Conservation (phyloP, 2,329 filamentous ascomycete species). For the Nemania serpens region DNA sequence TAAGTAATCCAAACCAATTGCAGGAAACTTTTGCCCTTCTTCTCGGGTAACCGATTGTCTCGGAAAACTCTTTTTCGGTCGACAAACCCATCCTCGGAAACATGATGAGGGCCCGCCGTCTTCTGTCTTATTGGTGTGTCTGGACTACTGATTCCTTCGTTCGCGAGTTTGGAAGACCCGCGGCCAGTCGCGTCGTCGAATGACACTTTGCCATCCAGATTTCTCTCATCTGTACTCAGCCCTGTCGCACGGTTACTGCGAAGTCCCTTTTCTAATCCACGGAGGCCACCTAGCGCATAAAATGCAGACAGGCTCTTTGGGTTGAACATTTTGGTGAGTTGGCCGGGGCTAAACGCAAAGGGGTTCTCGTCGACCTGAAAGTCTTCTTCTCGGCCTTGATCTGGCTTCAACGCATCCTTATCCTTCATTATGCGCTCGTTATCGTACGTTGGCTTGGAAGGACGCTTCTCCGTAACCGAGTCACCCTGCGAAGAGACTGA, state of each 20-base stretch:
- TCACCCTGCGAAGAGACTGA: conserved; percentile 59
- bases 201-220: conserved; percentile 66
- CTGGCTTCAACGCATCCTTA: conserved; percentile 72
- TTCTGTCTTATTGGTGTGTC: conserved; percentile 30
- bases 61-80: conserved; percentile 73
- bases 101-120: conserved; percentile 26
- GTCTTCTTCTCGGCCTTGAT: conserved; percentile 75
- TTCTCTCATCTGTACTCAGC: conserved; percentile 75
- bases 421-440: conserved; percentile 66
- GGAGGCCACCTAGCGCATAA: conserved; percentile 76
- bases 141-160: conserved; percentile 40
- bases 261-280: conserved; percentile 79
- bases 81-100: conserved; percentile 49
- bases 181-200: conserved; percentile 70
- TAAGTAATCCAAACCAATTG: conserved; percentile 82
- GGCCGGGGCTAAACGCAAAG: conserved; percentile 83
- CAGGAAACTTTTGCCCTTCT: conserved; percentile 74
- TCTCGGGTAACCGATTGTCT: conserved; percentile 74
- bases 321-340: conserved; percentile 85
- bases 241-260: conserved; percentile 73
- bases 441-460: conserved; percentile 43
- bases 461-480: conserved; percentile 56
- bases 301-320: conserved; percentile 86
- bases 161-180: conserved; percentile 40
- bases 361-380: conserved; percentile 79